Percentiles rank a stretch among this genome's conserved stretches.
phyloP scores from a whole-genome alignment of 495 filamentous ascomycete species.

The Lentithecium fluviatile region DNA sequence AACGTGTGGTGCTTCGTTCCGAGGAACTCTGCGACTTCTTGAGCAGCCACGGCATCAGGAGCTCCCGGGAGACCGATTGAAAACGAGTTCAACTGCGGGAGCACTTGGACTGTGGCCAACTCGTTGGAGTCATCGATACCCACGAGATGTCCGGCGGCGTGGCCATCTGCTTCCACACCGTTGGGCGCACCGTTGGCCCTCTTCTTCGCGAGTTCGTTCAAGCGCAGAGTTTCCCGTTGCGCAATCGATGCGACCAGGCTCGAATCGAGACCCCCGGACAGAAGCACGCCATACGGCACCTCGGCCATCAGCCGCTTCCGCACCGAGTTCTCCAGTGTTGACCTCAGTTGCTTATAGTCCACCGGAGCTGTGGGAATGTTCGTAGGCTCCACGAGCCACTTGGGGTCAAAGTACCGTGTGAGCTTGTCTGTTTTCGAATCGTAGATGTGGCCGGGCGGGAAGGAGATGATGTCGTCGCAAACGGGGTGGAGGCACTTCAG shows the following conservation, averaged over 20 bases:
- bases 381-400: conserved; percentile 79
- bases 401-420: conserved; percentile 84
- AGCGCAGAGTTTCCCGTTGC: conserved; percentile 79
- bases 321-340: conserved; percentile 83
- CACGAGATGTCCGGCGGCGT: conserved; percentile 68
- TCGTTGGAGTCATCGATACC: conserved; percentile 91
- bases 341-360: conserved; percentile 76
- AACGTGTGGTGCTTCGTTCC: conserved; percentile 97
- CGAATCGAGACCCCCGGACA: conserved; percentile 95
- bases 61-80: conserved; percentile 91
- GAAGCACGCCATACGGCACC: conserved; percentile 92
- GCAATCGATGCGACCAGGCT: conserved; percentile 93
- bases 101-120: conserved; percentile 83
- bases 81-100: conserved; percentile 95
- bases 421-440: conserved; percentile 82
- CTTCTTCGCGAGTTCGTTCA: conserved; percentile 54
- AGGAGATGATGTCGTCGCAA: conserved; percentile 90
- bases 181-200: conserved; percentile 44
- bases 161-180: conserved; percentile 42
- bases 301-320: conserved; percentile 98
- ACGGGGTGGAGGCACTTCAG: conserved; percentile 90
- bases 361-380: conserved; percentile 74
- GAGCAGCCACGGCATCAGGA: conserved; percentile 84
- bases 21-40: conserved; percentile 89
- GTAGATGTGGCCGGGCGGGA: conserved; percentile 93